Conservation (phyloP, 140 eudicot species). For the Bidens hawaiensis region DNA sequence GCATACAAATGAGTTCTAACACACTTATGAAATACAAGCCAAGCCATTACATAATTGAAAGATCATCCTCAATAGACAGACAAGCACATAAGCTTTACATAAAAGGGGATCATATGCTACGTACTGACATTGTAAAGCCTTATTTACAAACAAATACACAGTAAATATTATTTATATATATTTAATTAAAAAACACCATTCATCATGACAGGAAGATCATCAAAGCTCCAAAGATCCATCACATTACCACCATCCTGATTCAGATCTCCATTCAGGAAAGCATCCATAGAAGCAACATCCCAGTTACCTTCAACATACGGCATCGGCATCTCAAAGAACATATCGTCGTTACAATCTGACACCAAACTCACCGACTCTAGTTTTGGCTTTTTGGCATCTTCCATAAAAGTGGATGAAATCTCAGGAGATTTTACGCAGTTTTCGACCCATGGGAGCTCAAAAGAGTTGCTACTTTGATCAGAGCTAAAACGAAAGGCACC, state of each 20-base stretch:
- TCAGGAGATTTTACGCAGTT: constrained; percentile 62
- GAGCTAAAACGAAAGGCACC: constrained; percentile 44
- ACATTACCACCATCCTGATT: constrained; percentile 43
- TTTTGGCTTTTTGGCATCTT: constrained; percentile 65
- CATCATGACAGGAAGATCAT: constrained; percentile 50
- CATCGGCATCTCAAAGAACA: constrained; percentile 43
- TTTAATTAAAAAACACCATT: constrained; percentile 45
- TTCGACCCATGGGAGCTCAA: constrained; percentile 70
- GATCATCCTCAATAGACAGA: not conserved
- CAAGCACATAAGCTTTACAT: not conserved
- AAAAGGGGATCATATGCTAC: constrained; percentile 14
- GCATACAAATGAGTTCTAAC: not conserved
- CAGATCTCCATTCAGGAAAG: constrained; percentile 52
- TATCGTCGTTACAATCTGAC: constrained; percentile 42
- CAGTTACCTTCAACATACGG: constrained; percentile 65
- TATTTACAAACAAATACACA: constrained; percentile 50
- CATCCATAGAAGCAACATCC: constrained; percentile 44
- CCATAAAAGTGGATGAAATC: constrained; percentile 55
- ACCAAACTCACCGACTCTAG: constrained; percentile 25
- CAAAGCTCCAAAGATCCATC: constrained; percentile 77
- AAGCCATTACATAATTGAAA: constrained; percentile 15
- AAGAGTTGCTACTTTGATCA: constrained; percentile 80
- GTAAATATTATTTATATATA: not conserved
- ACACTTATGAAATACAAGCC: not conserved
- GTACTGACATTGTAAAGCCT: constrained; percentile 47